Evolutionary conservation across 306 rosid species (phyloP).

Genomic region (Abrus precatorius): DNA sequence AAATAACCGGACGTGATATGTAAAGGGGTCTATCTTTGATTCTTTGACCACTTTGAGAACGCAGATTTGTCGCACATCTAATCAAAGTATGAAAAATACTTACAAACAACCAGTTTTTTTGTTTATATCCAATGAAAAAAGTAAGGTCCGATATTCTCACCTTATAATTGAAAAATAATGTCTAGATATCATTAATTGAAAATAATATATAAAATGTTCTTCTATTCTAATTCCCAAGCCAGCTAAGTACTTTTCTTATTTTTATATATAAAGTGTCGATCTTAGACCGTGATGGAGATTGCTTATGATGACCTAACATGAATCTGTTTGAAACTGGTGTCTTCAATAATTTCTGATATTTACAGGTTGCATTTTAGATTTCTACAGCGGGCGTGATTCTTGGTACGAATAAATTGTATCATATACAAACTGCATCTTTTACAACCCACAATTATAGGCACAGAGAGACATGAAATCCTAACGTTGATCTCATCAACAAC

Average conservation of each 20-base stretch:
- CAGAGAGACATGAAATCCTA: not conserved
- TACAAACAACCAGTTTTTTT: not conserved
- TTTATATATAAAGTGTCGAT: not conserved
- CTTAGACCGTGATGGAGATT: not conserved
- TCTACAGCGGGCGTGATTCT: not conserved
- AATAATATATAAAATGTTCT: too few relatives aligned
- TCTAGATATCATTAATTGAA: too few relatives aligned
- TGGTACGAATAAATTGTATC: not conserved
- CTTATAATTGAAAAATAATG: too few relatives aligned
- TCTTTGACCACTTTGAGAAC: slow-evolving; percentile 25
- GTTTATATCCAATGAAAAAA: not conserved
- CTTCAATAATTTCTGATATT: not conserved
- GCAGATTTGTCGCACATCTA: slow-evolving; percentile 19
- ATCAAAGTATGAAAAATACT: not conserved
- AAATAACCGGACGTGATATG: not conserved
- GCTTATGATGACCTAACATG: slow-evolving; percentile 9
- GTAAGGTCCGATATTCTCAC: too few relatives aligned
- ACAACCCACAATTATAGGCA: slow-evolving; percentile 9
- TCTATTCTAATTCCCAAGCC: too few relatives aligned
- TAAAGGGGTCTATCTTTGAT: slow-evolving; percentile 15
- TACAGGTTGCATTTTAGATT: not conserved
- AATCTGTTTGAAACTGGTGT: not conserved
- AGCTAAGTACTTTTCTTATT: not conserved
- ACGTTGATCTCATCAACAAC: not conserved
- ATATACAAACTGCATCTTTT: not conserved